Conservation (phyloP, 2,329 filamentous ascomycete species). For the Neocatenulostroma microsporum region DNA sequence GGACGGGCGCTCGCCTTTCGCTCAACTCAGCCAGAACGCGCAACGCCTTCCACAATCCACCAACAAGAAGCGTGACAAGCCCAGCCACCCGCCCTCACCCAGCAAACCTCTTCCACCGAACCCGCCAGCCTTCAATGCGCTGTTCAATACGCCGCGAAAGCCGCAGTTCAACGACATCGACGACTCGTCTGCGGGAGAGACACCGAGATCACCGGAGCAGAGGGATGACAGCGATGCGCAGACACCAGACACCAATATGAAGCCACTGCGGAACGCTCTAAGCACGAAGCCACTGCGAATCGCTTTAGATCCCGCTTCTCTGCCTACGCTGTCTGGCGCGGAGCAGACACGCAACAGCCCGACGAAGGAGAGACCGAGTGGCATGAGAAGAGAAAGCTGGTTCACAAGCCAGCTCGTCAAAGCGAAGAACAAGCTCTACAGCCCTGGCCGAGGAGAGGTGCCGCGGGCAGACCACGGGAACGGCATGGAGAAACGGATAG, state of each 20-base stretch:
- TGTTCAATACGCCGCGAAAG: constrained; percentile 33
- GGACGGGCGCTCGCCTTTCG: constrained; percentile 43
- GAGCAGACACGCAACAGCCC: constrained; percentile 24
- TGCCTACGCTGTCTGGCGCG: constrained; percentile 13
- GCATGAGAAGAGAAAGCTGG: constrained; percentile 20
- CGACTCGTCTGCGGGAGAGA: constrained; percentile 44
- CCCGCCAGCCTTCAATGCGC: constrained; percentile 29
- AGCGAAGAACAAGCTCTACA: constrained; percentile 27
- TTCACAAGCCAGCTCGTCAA: constrained; percentile 11
- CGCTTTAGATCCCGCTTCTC: constrained; percentile 12
- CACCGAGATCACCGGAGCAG: constrained; percentile 39
- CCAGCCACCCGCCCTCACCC: constrained; percentile 33
- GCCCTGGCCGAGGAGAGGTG: constrained; percentile 34
- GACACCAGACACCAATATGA: not conserved
- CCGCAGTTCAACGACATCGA: constrained; percentile 30
- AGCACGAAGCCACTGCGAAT: constrained; percentile 16
- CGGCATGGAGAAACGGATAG: constrained; percentile 33
- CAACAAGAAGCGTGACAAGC: constrained; percentile 19
- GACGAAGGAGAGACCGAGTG: constrained; percentile 24
- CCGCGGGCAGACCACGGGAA: constrained; percentile 28
- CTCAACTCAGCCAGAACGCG: constrained; percentile 30
- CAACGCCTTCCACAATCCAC: constrained; percentile 20
- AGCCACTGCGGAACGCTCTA: constrained; percentile 19
- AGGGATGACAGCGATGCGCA: constrained; percentile 29
- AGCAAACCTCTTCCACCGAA: constrained; percentile 35